These are phyloP conservation scores for Discostella stelligera DNA, from an alignment of 352 stramenopile genomes.

Conservation along the genomic window DNA sequence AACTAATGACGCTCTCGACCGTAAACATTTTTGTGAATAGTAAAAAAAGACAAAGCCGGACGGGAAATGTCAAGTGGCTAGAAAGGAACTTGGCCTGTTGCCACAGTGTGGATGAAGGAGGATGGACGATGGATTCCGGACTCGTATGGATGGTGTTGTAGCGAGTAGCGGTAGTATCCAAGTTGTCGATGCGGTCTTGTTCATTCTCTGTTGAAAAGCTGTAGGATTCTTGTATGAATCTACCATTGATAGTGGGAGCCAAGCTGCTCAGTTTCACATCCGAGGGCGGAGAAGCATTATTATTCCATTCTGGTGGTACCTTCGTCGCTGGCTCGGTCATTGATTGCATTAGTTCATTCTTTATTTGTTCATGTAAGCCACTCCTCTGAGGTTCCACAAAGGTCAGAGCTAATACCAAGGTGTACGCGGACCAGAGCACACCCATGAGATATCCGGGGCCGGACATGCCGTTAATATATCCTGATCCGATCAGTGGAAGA, in stretches of 20 bases:
- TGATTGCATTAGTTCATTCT: conserved; percentile 17
- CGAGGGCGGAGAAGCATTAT: neutral
- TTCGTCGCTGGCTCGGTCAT: neutral
- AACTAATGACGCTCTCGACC: conserved; percentile 63
- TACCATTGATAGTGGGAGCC: neutral
- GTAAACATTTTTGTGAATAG: conserved; percentile 65
- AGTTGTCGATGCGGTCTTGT: neutral
- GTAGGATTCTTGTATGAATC: too few species aligned
- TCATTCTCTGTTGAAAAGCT: neutral
- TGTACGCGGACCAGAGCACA: conserved; percentile 60
- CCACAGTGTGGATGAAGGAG: neutral
- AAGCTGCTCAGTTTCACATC: conserved; percentile 28
- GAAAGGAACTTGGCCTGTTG: conserved; percentile 28
- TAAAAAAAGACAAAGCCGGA: conserved; percentile 50
- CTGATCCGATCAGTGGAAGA: conserved; percentile 42
- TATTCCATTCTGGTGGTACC: neutral
- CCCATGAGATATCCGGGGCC: conserved; percentile 75
- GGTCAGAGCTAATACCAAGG: conserved; percentile 31
- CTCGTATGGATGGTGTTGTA: too few species aligned
- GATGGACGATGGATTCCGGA: too few species aligned
- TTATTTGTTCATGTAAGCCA: conserved; percentile 50
- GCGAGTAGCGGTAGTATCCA: too few species aligned
- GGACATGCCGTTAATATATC: conserved; percentile 71
- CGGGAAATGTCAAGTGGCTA: conserved; percentile 44
- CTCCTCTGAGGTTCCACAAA: conserved; percentile 67